phyloP scores from a whole-genome alignment of 257 asterid genomes.

The Solanum megistacrolobum region DNA sequence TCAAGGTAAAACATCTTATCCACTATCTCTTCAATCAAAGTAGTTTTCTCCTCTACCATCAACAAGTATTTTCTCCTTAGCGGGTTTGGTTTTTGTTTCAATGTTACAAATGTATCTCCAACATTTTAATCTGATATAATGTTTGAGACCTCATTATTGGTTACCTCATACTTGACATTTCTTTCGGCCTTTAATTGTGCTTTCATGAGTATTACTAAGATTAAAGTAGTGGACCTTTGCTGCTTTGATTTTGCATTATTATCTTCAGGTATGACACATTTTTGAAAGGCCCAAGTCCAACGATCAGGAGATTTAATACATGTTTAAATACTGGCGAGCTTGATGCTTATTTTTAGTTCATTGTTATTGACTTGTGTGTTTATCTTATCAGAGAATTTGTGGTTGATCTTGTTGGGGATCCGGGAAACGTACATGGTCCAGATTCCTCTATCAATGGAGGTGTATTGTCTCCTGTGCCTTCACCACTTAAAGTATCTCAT shows the following conservation, averaged over 20 bases:
- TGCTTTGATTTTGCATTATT: neutral
- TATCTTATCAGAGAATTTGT: conserved; percentile 68
- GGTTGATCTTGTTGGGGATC: conserved; percentile 89
- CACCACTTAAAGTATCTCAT: conserved; percentile 78
- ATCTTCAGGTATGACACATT: neutral
- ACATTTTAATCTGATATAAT: neutral
- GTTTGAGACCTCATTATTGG: neutral
- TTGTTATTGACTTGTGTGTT: conserved; percentile 5
- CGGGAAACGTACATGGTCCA: conserved; percentile 72
- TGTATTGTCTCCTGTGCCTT: conserved; percentile 53
- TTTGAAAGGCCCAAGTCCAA: neutral
- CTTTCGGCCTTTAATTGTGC: neutral
- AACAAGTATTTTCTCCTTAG: neutral
- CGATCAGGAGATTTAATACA: neutral
- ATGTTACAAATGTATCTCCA: neutral
- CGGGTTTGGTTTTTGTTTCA: neutral
- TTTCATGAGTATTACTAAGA: neutral
- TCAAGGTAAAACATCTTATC: conserved; percentile 34
- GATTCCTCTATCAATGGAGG: conserved; percentile 78
- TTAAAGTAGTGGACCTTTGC: neutral
- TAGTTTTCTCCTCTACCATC: neutral
- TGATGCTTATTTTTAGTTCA: neutral
- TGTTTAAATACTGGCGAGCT: neutral
- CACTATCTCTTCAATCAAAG: neutral
- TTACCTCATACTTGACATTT: neutral